Percentiles rank a stretch among this genome's conserved stretches.
Evolutionary conservation across 2,329 filamentous ascomycete genomes (phyloP).

Genomic region (Claviceps cyperi): DNA sequence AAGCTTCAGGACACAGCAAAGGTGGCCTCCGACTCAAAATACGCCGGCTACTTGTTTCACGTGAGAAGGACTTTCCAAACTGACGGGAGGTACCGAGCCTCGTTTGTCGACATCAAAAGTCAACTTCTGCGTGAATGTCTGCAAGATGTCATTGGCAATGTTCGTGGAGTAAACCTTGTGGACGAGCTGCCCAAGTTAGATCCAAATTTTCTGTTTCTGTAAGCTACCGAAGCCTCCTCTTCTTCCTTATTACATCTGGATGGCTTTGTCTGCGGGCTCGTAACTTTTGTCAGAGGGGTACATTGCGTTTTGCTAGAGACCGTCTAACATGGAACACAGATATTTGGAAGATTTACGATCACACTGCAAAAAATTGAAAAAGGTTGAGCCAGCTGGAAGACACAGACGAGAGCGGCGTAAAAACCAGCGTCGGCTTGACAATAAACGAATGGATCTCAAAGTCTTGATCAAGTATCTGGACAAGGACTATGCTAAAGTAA

Average conservation of each 20-base stretch:
- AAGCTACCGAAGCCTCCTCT: slow-evolving; percentile 10
- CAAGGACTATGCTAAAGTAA: slow-evolving; percentile 62
- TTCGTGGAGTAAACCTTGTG: slow-evolving; percentile 53
- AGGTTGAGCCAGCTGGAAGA: slow-evolving; percentile 31
- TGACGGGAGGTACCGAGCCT: slow-evolving; percentile 63
- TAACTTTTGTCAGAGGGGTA: background rate
- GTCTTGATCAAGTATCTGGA: slow-evolving; percentile 65
- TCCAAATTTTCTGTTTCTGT: slow-evolving; percentile 56
- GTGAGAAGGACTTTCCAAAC: slow-evolving; percentile 71
- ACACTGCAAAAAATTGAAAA: slow-evolving; percentile 49
- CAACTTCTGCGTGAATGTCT: slow-evolving; percentile 56
- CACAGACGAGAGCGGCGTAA: slow-evolving; percentile 46
- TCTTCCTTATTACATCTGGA: background rate
- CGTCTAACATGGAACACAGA: slow-evolving; percentile 11
- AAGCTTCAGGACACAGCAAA: slow-evolving; percentile 41
- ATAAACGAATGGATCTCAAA: slow-evolving; percentile 52
- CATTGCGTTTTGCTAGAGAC: background rate
- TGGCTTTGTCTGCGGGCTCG: too few relatives aligned
- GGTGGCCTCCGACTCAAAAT: slow-evolving; percentile 33
- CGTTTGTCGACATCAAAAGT: slow-evolving; percentile 73
- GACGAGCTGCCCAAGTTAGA: slow-evolving; percentile 64
- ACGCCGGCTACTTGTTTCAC: slow-evolving; percentile 70
- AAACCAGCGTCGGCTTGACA: slow-evolving; percentile 38
- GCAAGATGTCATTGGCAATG: slow-evolving; percentile 22
- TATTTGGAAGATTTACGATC: slow-evolving; percentile 66